Base-by-base conservation (phyloP, 352 stramenopile species). In the Phytophthora megakarya region DNA sequence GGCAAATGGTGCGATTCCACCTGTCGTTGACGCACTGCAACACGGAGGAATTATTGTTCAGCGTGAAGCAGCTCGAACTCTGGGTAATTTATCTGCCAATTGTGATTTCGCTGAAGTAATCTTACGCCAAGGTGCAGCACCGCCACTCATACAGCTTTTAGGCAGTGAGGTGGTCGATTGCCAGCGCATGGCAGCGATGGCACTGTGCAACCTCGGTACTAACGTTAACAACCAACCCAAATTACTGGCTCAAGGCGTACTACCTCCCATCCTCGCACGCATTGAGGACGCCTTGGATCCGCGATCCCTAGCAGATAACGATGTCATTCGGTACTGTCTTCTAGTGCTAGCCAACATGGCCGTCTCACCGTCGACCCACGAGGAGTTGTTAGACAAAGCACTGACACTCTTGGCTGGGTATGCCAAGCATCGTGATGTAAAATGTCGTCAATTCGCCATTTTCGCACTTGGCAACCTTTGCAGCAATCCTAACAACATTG, bases 381-480 rank as follows among this genome's bases (percentile, higher is more conserved):
- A 74, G 13, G 72, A 91, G 52, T 60, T 98, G 4, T 82, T 98
- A 67, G 72, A 74, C 16, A 76, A 85, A 38, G 80, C 84, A 22
- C 67, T 98, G 18, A 81, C 90, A n/a, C 83, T 97, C 45, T 70
- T 99, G 7, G 81, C 95, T 23, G 88, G 86, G 8, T 99, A 98
- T 65, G 86, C 88, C 16, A 97, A 98, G 57, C 94, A 98, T 57
- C 84, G 92, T 10, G 96, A 99, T 70, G 88, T 98, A 48, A 98
- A 98, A 66, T 98, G 93, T 47, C 84, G 97, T n/a, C 95, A 99
- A 68, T 96, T 98, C 69, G 90, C 96, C 21, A 86, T 99, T 44
- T 98, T 99, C 58, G 93, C 90, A 2, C 52, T 99, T 22, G 96
- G 96, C 5, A 99, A 99, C 60, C 67, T 99, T 7, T 98, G 94